Conservation (phyloP, 1,284 basidiomycete genomes). For the Cystobasidium slooffiae region DNA sequence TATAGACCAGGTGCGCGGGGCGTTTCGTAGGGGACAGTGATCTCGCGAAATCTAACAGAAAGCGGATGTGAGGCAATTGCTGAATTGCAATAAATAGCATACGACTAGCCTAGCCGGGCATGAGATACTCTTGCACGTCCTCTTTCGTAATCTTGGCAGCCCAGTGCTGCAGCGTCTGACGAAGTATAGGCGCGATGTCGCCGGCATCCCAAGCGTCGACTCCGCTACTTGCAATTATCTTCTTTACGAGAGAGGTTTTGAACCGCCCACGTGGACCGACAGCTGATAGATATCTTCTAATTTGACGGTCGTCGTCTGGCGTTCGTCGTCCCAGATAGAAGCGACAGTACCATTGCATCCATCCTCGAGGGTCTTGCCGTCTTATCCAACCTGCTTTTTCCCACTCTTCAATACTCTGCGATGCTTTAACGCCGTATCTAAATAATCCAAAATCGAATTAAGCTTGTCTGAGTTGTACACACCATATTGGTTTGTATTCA, state of each 20-base stretch:
- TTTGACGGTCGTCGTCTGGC: constrained; percentile 36
- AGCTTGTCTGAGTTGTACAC: background rate
- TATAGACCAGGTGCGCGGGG: too few species aligned
- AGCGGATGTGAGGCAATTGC: too few species aligned
- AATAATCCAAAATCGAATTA: background rate
- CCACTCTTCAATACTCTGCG: constrained; percentile 43
- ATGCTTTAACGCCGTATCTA: constrained; percentile 42
- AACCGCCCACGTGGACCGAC: constrained; percentile 38
- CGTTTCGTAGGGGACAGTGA: too few species aligned
- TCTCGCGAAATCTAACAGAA: too few species aligned
- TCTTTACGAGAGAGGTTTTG: constrained; percentile 40
- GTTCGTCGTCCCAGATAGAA: constrained; percentile 39
- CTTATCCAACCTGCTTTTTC: constrained; percentile 40
- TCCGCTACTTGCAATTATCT: constrained; percentile 27
- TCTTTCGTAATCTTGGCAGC: constrained; percentile 36
- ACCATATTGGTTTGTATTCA: background rate
- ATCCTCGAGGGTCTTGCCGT: constrained; percentile 34
- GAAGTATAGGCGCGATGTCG: constrained; percentile 40
- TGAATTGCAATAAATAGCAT: too few species aligned
- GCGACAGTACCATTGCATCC: constrained; percentile 44
- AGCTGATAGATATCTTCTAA: constrained; percentile 25
- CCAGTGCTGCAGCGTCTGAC: constrained; percentile 43
- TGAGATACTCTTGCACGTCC: constrained; percentile 35
- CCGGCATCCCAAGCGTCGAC: constrained; percentile 33
- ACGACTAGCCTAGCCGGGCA: constrained; percentile 4